phyloP scores from a whole-genome alignment of 2,329 filamentous ascomycete genomes.

The Aphanocladium album region DNA sequence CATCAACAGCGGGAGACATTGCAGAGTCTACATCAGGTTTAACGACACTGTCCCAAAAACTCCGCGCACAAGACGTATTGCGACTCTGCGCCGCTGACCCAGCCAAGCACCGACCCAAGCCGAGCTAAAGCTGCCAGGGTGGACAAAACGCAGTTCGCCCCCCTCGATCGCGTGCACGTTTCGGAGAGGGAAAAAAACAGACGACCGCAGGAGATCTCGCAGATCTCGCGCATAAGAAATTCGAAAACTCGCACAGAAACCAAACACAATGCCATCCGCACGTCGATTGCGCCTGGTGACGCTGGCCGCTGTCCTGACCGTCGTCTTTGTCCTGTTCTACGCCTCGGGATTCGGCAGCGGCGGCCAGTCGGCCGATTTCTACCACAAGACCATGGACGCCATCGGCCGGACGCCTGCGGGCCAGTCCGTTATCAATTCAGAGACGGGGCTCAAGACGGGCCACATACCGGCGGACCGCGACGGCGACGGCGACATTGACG shows the following conservation, averaged over 20 bases:
- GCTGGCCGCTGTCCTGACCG: conserved; percentile 57
- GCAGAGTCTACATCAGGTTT: not conserved
- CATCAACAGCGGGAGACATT: not conserved
- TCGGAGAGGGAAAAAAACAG: not conserved
- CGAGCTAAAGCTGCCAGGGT: conserved; percentile 8
- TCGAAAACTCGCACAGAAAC: no score
- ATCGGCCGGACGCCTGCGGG: conserved; percentile 32
- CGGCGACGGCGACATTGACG: conserved; percentile 50
- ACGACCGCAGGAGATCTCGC: no score
- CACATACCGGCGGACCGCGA: conserved; percentile 44
- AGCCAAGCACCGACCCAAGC: not conserved
- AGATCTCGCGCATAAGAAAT: no score
- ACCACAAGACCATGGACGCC: conserved; percentile 54
- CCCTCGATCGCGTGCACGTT: not conserved
- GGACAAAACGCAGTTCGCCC: not conserved
- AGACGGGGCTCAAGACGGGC: conserved; percentile 33
- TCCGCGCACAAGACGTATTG: not conserved
- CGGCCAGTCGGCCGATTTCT: conserved; percentile 50
- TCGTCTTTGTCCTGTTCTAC: conserved; percentile 69
- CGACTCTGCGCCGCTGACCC: not conserved
- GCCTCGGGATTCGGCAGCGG: conserved; percentile 48
- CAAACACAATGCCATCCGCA: conserved; percentile 62
- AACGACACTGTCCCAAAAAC: not conserved
- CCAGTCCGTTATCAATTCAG: conserved; percentile 37
- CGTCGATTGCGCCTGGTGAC: conserved; percentile 65